These are phyloP conservation scores for Arthroderma uncinatum DNA, from an alignment of 2,329 filamentous ascomycete genomes.

Conservation along the genomic window DNA sequence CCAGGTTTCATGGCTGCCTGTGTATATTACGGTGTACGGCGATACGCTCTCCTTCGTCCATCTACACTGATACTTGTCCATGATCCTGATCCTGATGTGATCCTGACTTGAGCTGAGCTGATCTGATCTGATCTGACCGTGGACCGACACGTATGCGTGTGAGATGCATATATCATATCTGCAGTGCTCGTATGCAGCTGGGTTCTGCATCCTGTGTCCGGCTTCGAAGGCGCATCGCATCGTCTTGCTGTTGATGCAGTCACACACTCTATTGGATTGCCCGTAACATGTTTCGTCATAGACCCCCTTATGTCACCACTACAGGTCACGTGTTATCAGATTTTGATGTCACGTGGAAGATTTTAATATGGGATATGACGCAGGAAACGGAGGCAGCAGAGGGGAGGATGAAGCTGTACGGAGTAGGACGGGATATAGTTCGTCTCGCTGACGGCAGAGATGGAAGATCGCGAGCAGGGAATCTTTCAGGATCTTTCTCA, in stretches of 20 bases:
- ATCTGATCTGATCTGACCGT: no score
- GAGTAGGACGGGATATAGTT: no score
- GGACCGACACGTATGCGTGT: no score
- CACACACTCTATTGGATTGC: slow-evolving; percentile 3
- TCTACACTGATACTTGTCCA: not conserved
- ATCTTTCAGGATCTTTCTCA: no score
- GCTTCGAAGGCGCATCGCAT: not conserved
- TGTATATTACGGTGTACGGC: not conserved
- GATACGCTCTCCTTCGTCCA: not conserved
- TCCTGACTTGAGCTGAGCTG: no score
- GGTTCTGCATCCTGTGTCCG: no score
- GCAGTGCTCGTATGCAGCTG: not conserved
- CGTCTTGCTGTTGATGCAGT: not conserved
- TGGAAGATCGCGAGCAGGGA: no score
- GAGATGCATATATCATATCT: slow-evolving; percentile 1
- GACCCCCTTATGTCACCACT: not conserved
- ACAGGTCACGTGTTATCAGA: not conserved
- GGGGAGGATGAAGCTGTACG: no score
- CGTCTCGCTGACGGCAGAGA: no score
- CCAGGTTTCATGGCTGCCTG: not conserved
- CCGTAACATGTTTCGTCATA: slow-evolving; percentile 1
- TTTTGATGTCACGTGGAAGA: no score
- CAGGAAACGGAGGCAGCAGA: no score
- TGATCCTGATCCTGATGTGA: not conserved
- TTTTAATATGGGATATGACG: no score